These are phyloP conservation scores for Pichia sp. DNA, from an alignment of 1,139 yeast species.

Conservation along the genomic window DNA sequence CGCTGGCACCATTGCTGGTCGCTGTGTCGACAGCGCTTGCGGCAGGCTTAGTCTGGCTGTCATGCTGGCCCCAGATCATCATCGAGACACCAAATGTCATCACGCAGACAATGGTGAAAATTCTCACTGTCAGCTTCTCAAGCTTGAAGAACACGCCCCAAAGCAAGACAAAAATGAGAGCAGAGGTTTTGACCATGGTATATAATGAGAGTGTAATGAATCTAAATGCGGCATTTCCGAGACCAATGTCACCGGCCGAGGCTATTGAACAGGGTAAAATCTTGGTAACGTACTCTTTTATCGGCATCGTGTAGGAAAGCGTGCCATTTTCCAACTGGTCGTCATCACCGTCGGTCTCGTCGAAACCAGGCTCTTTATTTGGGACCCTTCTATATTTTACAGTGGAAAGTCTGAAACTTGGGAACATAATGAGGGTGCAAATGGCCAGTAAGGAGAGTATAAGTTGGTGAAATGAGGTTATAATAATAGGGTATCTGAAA, in stretches of 20 bases:
- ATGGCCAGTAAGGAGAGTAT: constrained; percentile 53
- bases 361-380: neutral
- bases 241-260: constrained; percentile 89
- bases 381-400: constrained; percentile 27
- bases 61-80: constrained; percentile 60
- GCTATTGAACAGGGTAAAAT: constrained; percentile 85
- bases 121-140: constrained; percentile 64
- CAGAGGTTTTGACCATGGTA: constrained; percentile 88
- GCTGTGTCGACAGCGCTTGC: neutral
- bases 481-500: constrained; percentile 75
- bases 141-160: constrained; percentile 79
- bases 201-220: constrained; percentile 78
- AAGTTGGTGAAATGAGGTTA: constrained; percentile 82
- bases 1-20: too few species aligned
- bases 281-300: constrained; percentile 42
- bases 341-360: neutral
- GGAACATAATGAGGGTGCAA: constrained; percentile 42
- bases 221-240: constrained; percentile 79
- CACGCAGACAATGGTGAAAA: constrained; percentile 62
- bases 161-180: constrained; percentile 79
- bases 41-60: constrained; percentile 2
- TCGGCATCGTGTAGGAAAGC: constrained; percentile 18
- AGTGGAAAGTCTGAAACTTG: constrained; percentile 40
- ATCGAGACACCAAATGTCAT: constrained; percentile 81
- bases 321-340: constrained; percentile 2